Evolutionary conservation across 371 early-diverging fungal species (phyloP), one percentile per base, ranked within the genome.

Genomic region (Vairimorpha ceranae): DNA sequence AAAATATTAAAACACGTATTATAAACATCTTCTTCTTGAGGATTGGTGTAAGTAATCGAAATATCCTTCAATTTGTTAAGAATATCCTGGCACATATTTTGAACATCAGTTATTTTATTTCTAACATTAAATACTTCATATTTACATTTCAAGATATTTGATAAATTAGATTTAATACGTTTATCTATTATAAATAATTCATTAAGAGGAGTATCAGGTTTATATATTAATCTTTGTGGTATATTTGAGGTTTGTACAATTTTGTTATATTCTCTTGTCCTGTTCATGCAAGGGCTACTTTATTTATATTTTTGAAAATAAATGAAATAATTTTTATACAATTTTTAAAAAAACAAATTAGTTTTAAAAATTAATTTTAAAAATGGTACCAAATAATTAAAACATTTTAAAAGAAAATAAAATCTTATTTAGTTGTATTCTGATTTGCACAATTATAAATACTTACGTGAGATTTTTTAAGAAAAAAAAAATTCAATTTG

Each of bases 281-380:
- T 76, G 35, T 83, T 79, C 80, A 83, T 83, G 56, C 56, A 67
- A 27, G 43, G 36, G 21, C n/a, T n/a, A n/a, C n/a, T n/a, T n/a
- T n/a, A n/a, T n/a, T n/a, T n/a, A n/a, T n/a, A n/a, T n/a, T n/a
- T n/a, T n/a, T n/a, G n/a, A n/a, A n/a, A n/a, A n/a, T n/a, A n/a
- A n/a, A n/a, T n/a, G n/a, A n/a, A n/a, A n/a, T n/a, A n/a, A n/a
- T n/a, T n/a, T n/a, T n/a, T n/a, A n/a, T n/a, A n/a, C n/a, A n/a
- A n/a, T n/a, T n/a, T n/a, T n/a, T n/a, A n/a, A n/a, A n/a, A n/a
- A n/a, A n/a, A n/a, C n/a, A n/a, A n/a, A n/a, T n/a, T n/a, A n/a
- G n/a, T n/a, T n/a, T n/a, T n/a, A n/a, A n/a, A n/a, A n/a, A n/a
- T n/a, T n/a, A n/a, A n/a, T n/a, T n/a, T n/a, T n/a, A n/a, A n/a